These are phyloP conservation scores for Termitomyces sp. DNA, from an alignment of 768 basidiomycete species.

Conservation along the genomic window DNA sequence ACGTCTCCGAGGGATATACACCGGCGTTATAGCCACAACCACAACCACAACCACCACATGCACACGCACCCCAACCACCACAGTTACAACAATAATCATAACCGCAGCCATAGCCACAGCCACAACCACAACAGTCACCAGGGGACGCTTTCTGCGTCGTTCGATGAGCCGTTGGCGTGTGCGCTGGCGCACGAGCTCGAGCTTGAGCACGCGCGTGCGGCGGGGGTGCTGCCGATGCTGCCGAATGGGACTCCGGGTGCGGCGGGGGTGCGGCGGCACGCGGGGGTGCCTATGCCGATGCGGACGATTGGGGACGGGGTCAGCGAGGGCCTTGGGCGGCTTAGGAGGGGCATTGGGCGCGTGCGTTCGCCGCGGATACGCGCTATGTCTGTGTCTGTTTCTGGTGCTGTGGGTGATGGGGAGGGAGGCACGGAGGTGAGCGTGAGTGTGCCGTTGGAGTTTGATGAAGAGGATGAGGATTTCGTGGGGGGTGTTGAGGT, in stretches of 20 bases:
- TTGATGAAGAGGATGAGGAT: conserved; percentile 68
- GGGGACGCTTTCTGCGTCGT: conserved; percentile 43
- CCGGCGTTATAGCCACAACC: not conserved
- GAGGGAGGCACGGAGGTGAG: not conserved
- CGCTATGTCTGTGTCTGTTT: not conserved
- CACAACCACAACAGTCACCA: not conserved
- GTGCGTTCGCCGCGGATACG: conserved; percentile 39
- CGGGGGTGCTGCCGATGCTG: conserved; percentile 65
- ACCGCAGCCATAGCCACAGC: not conserved
- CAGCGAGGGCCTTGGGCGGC: conserved; percentile 53
- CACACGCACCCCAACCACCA: no score
- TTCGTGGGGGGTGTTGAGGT: conserved; percentile 24
- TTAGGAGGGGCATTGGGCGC: conserved; percentile 50
- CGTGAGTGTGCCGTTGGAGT: conserved; percentile 44
- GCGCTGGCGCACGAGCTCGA: conserved; percentile 65
- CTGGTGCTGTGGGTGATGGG: not conserved
- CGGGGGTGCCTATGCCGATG: conserved; percentile 42
- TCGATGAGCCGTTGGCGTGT: conserved; percentile 74
- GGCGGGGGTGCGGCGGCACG: conserved; percentile 9
- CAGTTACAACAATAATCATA: no score
- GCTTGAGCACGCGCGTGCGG: conserved; percentile 42
- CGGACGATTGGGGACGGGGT: conserved; percentile 50
- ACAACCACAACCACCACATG: not conserved
- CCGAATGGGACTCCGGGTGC: conserved; percentile 59
- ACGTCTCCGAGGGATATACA: conserved; percentile 36